These are phyloP conservation scores for Vaccinium vitisidaea DNA, from an alignment of 148 eudicot species.

Conservation along the genomic window DNA sequence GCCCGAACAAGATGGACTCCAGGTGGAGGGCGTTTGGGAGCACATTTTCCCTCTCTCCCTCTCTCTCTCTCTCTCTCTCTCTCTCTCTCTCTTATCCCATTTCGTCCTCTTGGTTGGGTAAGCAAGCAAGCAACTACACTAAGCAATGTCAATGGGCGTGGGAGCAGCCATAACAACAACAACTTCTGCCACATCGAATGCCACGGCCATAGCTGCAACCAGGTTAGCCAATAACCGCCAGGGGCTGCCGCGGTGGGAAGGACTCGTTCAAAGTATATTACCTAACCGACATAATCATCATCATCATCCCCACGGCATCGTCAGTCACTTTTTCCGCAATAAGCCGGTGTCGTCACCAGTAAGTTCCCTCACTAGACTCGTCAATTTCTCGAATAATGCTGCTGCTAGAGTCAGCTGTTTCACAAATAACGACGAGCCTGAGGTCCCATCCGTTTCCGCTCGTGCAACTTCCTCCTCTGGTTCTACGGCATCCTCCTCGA, in stretches of 20 bases:
- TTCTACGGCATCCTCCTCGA: not conserved
- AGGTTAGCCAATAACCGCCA: not conserved
- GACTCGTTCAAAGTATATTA: not conserved
- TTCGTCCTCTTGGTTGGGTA: not conserved
- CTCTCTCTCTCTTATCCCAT: not conserved
- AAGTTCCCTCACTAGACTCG: not conserved
- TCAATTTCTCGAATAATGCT: not conserved
- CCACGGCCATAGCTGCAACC: not conserved
- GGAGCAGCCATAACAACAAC: not conserved
- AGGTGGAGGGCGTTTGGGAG: too few relatives aligned
- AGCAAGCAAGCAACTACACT: not conserved
- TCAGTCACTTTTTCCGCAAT: not conserved
- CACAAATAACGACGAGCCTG: not conserved
- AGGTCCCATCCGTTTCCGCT: not conserved
- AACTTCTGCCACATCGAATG: not conserved
- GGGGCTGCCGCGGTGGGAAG: slow-evolving; percentile 1
- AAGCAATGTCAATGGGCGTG: not conserved
- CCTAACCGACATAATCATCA: not conserved
- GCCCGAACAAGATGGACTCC: too few relatives aligned
- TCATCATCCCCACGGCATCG: not conserved
- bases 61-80: too few relatives aligned
- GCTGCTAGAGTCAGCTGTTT: not conserved
- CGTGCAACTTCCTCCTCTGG: not conserved
- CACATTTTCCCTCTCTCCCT: too few relatives aligned
- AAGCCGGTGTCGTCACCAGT: not conserved